Evolutionary conservation across 2,329 filamentous ascomycete genomes (phyloP).

Genomic region (Pseudogymnoascus sp.): DNA sequence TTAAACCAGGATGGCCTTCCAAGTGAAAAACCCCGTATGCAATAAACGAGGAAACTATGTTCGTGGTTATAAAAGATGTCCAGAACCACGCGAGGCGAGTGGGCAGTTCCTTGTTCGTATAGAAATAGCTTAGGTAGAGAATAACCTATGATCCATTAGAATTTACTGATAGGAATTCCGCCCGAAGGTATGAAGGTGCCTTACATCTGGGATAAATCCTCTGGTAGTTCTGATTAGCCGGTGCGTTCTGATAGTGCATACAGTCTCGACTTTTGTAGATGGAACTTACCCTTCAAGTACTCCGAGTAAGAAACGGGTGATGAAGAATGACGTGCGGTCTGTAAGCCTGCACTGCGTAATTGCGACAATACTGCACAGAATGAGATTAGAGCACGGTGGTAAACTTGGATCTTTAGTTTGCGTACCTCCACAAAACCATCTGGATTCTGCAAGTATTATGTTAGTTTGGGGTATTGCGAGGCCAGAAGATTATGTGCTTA

Average conservation of each 20-base stretch:
- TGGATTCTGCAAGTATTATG: constrained; percentile 26
- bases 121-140: constrained; percentile 64
- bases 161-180: too few species aligned
- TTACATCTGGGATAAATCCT: constrained; percentile 49
- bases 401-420: too few species aligned
- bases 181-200: too few species aligned
- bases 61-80: constrained; percentile 42
- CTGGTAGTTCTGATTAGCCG: constrained; percentile 22
- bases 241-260: too few species aligned
- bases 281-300: constrained; percentile 16
- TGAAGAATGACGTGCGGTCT: constrained; percentile 36
- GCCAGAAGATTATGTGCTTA: too few species aligned
- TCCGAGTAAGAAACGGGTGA: constrained; percentile 31
- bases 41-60: constrained; percentile 43
- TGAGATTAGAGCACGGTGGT: too few species aligned
- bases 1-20: constrained; percentile 42
- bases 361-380: constrained; percentile 40
- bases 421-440: constrained; percentile 31
- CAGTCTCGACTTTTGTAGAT: too few species aligned
- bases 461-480: too few species aligned
- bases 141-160: constrained; percentile 16
- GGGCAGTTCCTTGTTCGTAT: constrained; percentile 54
- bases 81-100: constrained; percentile 57
- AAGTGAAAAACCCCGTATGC: constrained; percentile 47
- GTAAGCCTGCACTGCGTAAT: constrained; percentile 37